A percentile compares a stretch with the other conserved stretches of the same genome.
Conservation (phyloP, 1,284 basidiomycete species). For the Malassezia slooffiae region DNA sequence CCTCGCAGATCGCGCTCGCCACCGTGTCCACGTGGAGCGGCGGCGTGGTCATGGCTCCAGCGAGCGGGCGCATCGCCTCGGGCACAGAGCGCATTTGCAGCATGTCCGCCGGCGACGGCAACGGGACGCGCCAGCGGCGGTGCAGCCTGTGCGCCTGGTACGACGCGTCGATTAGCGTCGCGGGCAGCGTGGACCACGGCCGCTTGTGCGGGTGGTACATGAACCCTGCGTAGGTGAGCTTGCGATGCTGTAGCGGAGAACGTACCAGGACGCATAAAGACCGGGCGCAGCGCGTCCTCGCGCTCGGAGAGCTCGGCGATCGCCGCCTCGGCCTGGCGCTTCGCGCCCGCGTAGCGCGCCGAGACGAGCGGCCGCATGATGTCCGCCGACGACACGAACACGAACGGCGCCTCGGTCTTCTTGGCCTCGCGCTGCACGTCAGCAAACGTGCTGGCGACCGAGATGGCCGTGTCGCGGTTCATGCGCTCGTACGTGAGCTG, state of each 20-base stretch:
- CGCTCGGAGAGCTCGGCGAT: slow-evolving; percentile 48
- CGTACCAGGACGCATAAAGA: slow-evolving; percentile 13
- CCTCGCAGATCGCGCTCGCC: slow-evolving; percentile 63
- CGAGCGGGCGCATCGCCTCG: slow-evolving; percentile 55
- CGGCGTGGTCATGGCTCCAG: slow-evolving; percentile 64
- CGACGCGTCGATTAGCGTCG: slow-evolving; percentile 65
- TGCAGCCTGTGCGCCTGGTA: slow-evolving; percentile 23
- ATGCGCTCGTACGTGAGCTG: slow-evolving; percentile 60
- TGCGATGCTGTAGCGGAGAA: slow-evolving; percentile 52
- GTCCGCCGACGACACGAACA: slow-evolving; percentile 90
- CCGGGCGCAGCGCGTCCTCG: slow-evolving; percentile 5
- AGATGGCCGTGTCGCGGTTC: slow-evolving; percentile 63
- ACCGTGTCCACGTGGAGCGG: slow-evolving; percentile 95
- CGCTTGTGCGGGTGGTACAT: slow-evolving; percentile 91
- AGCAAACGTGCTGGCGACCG: slow-evolving; percentile 43
- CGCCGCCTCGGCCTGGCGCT: slow-evolving; percentile 70
- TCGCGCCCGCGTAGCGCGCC: slow-evolving; percentile 71
- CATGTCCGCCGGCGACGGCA: slow-evolving; percentile 54
- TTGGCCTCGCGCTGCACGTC: not conserved
- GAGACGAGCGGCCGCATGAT: slow-evolving; percentile 77
- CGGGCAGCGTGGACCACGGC: slow-evolving; percentile 73
- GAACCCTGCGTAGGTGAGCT: no score
- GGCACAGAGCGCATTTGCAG: slow-evolving; percentile 14
- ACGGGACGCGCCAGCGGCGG: slow-evolving; percentile 48
- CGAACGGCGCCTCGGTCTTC: slow-evolving; percentile 56